These are phyloP conservation scores for Cadophora sp. DNA, from an alignment of 2,329 filamentous ascomycete genomes.

Conservation along the genomic window DNA sequence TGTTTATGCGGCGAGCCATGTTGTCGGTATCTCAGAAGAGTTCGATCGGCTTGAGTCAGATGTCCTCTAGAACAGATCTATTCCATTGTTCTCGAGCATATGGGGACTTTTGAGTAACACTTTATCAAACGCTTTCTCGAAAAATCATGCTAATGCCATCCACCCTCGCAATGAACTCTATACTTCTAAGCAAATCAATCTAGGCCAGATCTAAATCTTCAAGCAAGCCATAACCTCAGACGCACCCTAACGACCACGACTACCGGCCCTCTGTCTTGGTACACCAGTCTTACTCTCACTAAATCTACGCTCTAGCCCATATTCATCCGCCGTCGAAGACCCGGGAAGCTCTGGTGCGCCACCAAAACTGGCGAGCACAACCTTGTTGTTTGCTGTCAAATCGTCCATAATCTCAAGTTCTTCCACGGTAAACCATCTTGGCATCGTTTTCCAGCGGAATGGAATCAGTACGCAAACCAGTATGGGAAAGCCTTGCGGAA, in stretches of 20 bases:
- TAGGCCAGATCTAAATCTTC: not conserved
- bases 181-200: not conserved
- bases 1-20: slow-evolving; percentile 17
- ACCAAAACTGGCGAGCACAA: slow-evolving; percentile 16
- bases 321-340: not conserved
- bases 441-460: slow-evolving; percentile 16
- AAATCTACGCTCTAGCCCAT: not conserved
- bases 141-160: not conserved
- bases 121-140: too few species aligned
- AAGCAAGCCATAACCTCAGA: not conserved
- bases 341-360: slow-evolving; percentile 7
- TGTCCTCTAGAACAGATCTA: not conserved
- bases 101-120: too few species aligned
- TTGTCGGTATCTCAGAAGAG: slow-evolving; percentile 14
- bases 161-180: not conserved
- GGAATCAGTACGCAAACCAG: slow-evolving; percentile 17
- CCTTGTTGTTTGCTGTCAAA: slow-evolving; percentile 19
- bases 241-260: not conserved
- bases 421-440: slow-evolving; percentile 16
- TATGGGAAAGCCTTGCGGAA: slow-evolving; percentile 7
- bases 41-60: not conserved
- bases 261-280: not conserved
- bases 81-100: not conserved
- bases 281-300: slow-evolving; percentile 3
- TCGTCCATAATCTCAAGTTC: slow-evolving; percentile 21